These are phyloP conservation scores for Coffea humblotiana DNA, from an alignment of 305 asterid genomes.

Conservation along the genomic window DNA sequence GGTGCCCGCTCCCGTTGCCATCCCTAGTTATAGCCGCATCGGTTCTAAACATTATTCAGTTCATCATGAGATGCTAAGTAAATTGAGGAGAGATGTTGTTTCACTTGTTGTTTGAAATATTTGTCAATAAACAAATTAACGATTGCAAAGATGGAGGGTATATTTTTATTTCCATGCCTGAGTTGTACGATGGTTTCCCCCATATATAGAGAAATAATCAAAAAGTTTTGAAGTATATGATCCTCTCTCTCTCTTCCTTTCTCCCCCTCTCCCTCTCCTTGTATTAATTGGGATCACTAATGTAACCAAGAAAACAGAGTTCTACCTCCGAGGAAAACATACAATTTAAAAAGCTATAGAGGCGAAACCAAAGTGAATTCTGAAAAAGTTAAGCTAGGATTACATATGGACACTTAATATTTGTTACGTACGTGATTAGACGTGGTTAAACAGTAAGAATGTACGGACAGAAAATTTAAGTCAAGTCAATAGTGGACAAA, in stretches of 20 bases:
- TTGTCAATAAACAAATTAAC: too few species aligned
- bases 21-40: too few species aligned
- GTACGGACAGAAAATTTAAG: not conserved
- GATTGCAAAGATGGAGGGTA: not conserved
- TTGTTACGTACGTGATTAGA: conserved; percentile 1
- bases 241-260: too few species aligned
- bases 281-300: not conserved
- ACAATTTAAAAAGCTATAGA: not conserved
- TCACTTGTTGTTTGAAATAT: too few species aligned
- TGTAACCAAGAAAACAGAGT: not conserved
- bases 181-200: not conserved
- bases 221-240: too few species aligned
- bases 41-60: not conserved
- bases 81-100: not conserved
- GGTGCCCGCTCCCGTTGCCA: too few species aligned
- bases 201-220: too few species aligned
- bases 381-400: not conserved
- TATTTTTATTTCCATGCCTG: not conserved
- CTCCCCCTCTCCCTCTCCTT: too few species aligned
- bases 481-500: conserved; percentile 13
- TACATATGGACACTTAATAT: not conserved
- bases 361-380: not conserved
- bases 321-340: not conserved
- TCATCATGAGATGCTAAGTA: not conserved
- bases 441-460: conserved; percentile 2